Conservation (phyloP, 768 basidiomycete genomes). For the Tremella mesenterica region DNA sequence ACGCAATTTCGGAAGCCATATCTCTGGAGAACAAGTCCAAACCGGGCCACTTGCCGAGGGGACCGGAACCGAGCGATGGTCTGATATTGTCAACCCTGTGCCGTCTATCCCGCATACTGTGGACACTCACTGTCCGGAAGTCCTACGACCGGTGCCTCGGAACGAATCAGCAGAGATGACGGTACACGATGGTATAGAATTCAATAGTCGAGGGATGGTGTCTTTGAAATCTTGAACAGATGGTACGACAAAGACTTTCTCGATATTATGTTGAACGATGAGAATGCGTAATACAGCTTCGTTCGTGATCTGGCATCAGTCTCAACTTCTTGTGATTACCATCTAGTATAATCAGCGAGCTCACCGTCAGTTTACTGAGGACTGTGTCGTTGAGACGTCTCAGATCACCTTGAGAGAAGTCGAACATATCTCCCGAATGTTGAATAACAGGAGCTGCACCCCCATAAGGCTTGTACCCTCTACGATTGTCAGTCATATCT, state of each 20-base stretch:
- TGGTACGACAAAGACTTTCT: conserved; percentile 59
- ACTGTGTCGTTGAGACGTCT: conserved; percentile 59
- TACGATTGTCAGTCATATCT: too few relatives aligned
- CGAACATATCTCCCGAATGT: conserved; percentile 66
- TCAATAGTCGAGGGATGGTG: neutral
- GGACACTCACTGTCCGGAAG: too few relatives aligned
- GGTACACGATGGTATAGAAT: neutral
- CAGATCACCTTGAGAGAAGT: conserved; percentile 67
- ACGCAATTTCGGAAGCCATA: conserved; percentile 10
- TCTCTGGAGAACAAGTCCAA: conserved; percentile 7
- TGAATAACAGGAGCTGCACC: conserved; percentile 20
- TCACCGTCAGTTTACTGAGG: conserved; percentile 69
- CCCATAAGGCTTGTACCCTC: neutral
- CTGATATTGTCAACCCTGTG: conserved; percentile 6
- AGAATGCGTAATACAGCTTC: conserved; percentile 68
- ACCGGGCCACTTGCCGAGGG: conserved; percentile 1
- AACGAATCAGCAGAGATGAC: neutral
- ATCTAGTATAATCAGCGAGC: conserved; percentile 20
- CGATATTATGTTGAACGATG: conserved; percentile 66
- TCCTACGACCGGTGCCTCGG: neutral
- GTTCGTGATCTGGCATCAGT: conserved; percentile 58
- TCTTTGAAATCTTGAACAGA: conserved; percentile 16
- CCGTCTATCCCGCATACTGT: neutral
- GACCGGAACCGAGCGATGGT: neutral
- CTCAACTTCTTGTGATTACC: neutral